Evolutionary conservation across 768 basidiomycete genomes (phyloP).

Genomic region (Lentinula boryana): DNA sequence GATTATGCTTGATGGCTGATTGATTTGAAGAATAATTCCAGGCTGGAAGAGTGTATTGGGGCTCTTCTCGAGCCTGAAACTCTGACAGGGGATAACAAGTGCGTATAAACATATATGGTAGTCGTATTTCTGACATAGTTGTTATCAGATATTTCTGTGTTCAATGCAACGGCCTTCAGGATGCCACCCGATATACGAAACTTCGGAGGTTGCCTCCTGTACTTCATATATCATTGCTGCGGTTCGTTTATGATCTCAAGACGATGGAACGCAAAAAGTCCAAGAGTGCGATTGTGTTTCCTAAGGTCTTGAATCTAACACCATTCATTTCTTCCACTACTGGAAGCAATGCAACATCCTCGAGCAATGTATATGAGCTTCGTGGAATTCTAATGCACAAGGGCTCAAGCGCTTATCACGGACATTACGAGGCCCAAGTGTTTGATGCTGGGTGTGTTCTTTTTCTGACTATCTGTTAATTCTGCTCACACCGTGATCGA

Average conservation of each 20-base stretch:
- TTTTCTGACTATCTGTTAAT: background rate
- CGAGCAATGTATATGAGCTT: conserved; percentile 62
- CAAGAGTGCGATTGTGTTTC: conserved; percentile 77
- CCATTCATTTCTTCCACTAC: conserved; percentile 41
- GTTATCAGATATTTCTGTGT: conserved; percentile 71
- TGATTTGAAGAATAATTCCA: conserved; percentile 54
- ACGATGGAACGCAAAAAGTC: conserved; percentile 84
- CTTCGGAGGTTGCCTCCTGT: conserved; percentile 75
- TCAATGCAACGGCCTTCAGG: conserved; percentile 62
- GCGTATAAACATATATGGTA: conserved; percentile 10
- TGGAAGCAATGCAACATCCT: conserved; percentile 9
- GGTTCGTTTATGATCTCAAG: conserved; percentile 84
- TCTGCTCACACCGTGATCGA: background rate
- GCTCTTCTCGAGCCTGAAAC: conserved; percentile 62
- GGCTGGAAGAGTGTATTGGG: conserved; percentile 68
- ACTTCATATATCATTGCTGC: conserved; percentile 85
- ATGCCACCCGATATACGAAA: conserved; percentile 75
- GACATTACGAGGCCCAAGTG: conserved; percentile 85
- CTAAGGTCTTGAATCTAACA: conserved; percentile 66
- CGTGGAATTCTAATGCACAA: conserved; percentile 85
- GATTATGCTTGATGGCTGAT: background rate
- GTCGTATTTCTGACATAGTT: background rate
- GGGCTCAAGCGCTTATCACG: conserved; percentile 87
- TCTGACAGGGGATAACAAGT: conserved; percentile 83
- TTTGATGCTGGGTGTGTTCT: conserved; percentile 58